Evolutionary conservation across 768 basidiomycete species (phyloP).

Genomic region (Coprinopsis marcescibilis): DNA sequence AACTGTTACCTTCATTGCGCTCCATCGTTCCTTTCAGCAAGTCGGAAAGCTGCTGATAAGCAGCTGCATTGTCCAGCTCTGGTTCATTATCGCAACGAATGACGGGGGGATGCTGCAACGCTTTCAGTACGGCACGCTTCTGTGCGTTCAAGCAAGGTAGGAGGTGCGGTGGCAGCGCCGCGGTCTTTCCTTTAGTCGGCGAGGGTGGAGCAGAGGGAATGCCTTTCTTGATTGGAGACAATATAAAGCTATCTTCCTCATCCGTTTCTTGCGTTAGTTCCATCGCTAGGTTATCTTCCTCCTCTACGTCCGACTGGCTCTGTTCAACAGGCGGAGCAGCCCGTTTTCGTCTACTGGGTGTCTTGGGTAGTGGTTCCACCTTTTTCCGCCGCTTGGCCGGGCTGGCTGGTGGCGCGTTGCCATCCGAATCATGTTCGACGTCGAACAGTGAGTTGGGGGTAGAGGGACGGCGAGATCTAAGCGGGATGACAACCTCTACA

Average conservation of each 20-base stretch:
- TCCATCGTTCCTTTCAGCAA: constrained; percentile 68
- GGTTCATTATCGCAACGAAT: constrained; percentile 23
- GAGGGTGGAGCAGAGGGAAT: constrained; percentile 3
- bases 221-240: constrained; percentile 3
- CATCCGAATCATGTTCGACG: neutral
- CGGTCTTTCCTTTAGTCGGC: constrained; percentile 3
- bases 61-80: constrained; percentile 39
- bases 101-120: constrained; percentile 28
- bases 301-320: neutral
- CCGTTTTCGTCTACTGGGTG: constrained; percentile 4
- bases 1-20: constrained; percentile 91
- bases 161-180: constrained; percentile 34
- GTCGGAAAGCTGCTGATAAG: constrained; percentile 52
- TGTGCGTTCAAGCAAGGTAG: constrained; percentile 45
- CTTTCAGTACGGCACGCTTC: constrained; percentile 48
- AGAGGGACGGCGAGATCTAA: neutral
- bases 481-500: too few species aligned
- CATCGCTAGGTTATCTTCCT: neutral
- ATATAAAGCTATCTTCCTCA: neutral
- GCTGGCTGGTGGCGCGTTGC: neutral
- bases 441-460: neutral
- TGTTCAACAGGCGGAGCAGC: neutral
- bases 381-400: neutral
- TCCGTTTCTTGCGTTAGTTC: neutral
- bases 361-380: neutral